phyloP scores from a whole-genome alignment of 148 eudicot genomes.

The Camellia lanceoleosa region DNA sequence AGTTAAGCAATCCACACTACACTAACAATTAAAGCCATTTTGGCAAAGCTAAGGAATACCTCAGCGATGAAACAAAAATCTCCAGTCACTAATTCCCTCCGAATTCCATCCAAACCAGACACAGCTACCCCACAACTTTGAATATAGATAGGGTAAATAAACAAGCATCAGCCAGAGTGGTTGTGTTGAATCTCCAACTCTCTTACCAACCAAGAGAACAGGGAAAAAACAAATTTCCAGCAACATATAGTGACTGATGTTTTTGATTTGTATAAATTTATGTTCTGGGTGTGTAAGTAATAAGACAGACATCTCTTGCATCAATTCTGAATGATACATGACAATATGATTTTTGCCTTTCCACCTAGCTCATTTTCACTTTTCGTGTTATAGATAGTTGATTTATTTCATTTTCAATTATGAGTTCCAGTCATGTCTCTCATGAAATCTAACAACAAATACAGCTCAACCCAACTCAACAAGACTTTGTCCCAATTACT shows the following conservation, averaged over 20 bases:
- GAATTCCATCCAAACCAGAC: background rate
- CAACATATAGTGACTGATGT: background rate
- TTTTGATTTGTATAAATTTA: background rate
- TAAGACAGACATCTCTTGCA: background rate
- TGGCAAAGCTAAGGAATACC: background rate
- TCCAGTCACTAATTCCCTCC: slow-evolving; percentile 8
- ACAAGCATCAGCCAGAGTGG: background rate
- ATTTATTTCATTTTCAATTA: background rate
- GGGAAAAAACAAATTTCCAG: background rate
- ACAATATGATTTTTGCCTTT: background rate
- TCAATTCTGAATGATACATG: background rate
- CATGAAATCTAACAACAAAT: background rate
- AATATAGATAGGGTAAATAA: background rate
- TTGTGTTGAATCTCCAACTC: background rate
- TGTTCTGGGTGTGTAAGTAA: background rate
- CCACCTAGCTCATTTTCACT: background rate
- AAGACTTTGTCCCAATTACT: background rate
- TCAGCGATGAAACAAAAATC: background rate
- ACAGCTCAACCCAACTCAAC: background rate
- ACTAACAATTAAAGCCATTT: background rate
- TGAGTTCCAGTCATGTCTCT: background rate
- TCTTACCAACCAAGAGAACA: background rate
- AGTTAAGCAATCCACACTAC: background rate
- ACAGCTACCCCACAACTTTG: background rate
- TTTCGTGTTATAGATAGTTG: background rate